Conservation (phyloP, 2,329 filamentous ascomycete genomes). For the Nemania abortiva region DNA sequence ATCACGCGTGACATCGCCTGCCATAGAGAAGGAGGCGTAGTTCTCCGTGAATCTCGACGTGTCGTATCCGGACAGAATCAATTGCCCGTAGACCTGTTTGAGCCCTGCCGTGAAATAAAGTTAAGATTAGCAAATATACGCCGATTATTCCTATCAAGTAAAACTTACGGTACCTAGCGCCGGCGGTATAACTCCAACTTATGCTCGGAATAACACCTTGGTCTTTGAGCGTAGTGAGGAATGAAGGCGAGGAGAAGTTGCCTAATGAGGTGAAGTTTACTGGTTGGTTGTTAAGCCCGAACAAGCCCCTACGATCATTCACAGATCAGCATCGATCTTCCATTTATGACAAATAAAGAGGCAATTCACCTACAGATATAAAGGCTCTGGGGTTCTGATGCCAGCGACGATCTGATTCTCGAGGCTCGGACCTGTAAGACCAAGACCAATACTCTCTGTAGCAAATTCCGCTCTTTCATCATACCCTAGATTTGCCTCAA, state of each 20-base stretch:
- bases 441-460: constrained; percentile 49
- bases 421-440: constrained; percentile 51
- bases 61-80: constrained; percentile 58
- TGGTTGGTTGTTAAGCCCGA: constrained; percentile 56
- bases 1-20: constrained; percentile 52
- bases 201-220: constrained; percentile 55
- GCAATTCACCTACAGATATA: constrained; percentile 52
- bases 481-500: constrained; percentile 56
- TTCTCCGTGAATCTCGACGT: constrained; percentile 56
- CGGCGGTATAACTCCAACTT: constrained; percentile 59
- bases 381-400: constrained; percentile 52
- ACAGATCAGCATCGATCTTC: constrained; percentile 26
- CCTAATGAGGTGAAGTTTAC: constrained; percentile 54
- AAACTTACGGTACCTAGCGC: constrained; percentile 55
- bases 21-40: constrained; percentile 54
- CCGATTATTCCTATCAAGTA: background rate
- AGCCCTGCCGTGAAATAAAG: constrained; percentile 46
- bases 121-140: constrained; percentile 6
- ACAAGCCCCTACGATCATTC: constrained; percentile 50
- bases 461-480: constrained; percentile 47
- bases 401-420: constrained; percentile 52
- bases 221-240: constrained; percentile 54
- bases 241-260: constrained; percentile 53
- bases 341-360: background rate
- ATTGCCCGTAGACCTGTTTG: constrained; percentile 54